These are phyloP conservation scores for Umbilicus rupestris DNA, from an alignment of 164 flowering plant genomes.

Conservation along the genomic window DNA sequence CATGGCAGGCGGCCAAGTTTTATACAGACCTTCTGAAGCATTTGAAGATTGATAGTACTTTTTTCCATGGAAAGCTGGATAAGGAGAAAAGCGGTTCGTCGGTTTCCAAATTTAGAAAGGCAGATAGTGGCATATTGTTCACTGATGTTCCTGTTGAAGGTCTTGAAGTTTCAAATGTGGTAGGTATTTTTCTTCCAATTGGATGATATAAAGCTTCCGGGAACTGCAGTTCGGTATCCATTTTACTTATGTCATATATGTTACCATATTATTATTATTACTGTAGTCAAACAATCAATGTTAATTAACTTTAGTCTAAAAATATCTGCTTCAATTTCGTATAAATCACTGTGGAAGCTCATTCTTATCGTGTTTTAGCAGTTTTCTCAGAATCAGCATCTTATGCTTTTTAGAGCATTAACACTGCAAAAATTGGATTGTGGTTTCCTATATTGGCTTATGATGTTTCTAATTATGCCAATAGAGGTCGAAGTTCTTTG, in stretches of 20 bases:
- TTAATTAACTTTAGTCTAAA: not conserved
- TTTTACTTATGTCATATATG: not conserved
- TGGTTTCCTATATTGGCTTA: not conserved
- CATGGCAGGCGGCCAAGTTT: slow-evolving; percentile 85
- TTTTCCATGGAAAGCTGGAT: slow-evolving; percentile 90
- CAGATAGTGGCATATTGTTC: slow-evolving; percentile 76
- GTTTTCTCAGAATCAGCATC: not conserved
- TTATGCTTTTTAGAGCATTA: not conserved
- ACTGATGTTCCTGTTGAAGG: slow-evolving; percentile 99
- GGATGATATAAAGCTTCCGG: not conserved
- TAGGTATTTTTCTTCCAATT: slow-evolving; percentile 20
- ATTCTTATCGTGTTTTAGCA: not conserved
- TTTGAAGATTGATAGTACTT: slow-evolving; percentile 58
- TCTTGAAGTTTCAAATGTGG: slow-evolving; percentile 91
- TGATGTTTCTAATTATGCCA: not conserved
- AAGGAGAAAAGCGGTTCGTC: slow-evolving; percentile 78
- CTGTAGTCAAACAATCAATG: too few relatives aligned
- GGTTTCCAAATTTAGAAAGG: slow-evolving; percentile 76
- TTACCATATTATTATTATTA: not conserved
- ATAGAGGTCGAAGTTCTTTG: not conserved
- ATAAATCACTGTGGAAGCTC: not conserved
- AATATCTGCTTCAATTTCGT: not conserved
- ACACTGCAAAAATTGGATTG: not conserved
- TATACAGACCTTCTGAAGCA: slow-evolving; percentile 82
- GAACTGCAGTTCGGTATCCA: not conserved